Evolutionary conservation across 2,329 filamentous ascomycete species (phyloP), one percentile per base, ranked within the genome.

Genomic region (Nectriaceae sp.): DNA sequence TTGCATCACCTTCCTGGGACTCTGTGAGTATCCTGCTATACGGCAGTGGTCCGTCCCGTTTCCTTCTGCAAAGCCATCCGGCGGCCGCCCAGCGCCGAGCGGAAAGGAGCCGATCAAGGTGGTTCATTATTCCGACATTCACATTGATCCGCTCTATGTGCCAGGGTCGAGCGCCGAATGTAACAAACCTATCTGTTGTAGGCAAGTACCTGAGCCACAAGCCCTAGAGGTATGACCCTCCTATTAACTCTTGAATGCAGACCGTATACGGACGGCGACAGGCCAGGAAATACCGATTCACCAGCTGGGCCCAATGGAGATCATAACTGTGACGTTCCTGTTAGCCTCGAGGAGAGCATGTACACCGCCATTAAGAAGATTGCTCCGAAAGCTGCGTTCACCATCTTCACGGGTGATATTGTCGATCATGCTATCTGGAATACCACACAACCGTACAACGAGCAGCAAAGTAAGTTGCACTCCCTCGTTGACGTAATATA

Each of bases 341-440:
- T 73, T 13, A 68, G 61, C 15, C 69, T 84, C 1, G 78, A 83
- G 55, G 61, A 77, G 42, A 83, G 78, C 66, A 76, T 83, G 76
- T 75, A 81, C 52, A 67, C 71, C 0, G 74, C 75, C 10, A 81
- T 84, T 56, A 70, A 68, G 39, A 53, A 66, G 6, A 52, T 78
- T 13, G 73, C 70, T 1, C 74, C 73, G 1, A 67, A 79, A 48
- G 73, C 77, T 0, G 70, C 72, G 2, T 81, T 84, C 50, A 68
- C 74, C n/a, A 71, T 84, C 42, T 84, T 82, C 64, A 84, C 81
- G 0, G 82, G 82, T 5, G 81, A 84, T 50, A 72, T 84, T 21
- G 70, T 83, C 10, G 77, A 82, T 47, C 77, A 81, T 47, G 73
- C 70, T 2, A 59, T 78, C 41, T 78, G 76, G 76, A 69, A 72